Evolutionary conservation across 2,329 filamentous ascomycete species (phyloP), one percentile per base, ranked within the genome.

Genomic region (Geosmithia flava): DNA sequence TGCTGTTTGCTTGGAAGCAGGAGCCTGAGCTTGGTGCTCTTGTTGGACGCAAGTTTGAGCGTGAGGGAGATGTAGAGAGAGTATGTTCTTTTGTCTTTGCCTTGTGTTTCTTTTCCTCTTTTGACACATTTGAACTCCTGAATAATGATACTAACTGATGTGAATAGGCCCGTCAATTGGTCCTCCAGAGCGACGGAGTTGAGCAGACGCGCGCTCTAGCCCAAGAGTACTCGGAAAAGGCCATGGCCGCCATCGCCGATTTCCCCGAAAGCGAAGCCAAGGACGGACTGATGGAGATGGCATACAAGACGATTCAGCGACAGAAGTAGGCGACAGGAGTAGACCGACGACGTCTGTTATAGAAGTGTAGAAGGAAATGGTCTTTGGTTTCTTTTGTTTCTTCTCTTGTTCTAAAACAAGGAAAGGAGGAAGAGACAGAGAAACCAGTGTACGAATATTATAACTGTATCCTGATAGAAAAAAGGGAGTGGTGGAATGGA

Each of bases 211-310:
- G 89, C 56, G 87, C 84, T 7, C 73, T 98, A 29, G 93, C 93
- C 1, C 84, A 95, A 62, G 86, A 94, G 58, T 98, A 95, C 63
- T 83, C 85, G 40, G 84, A 93, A 60, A 87, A 87, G 60, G 93
- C 93, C 27, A 85, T 95, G 51, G 76, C 80, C 5, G 87, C 90
- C n/a, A 86, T 98, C 58, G 75, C 77, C 53, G 69, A 71, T 44
- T 95, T 98, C 65, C 93, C 93, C 7, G 83, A 90, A n/a, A 91
- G 89, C 62, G 91, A 97, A 54, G 93, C 93, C 50, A 97, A 95
- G 70, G 78, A 85, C 29, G 91, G 91, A 0, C 72, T 98, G 41
- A 72, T 95, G 44, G 88, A 96, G 59, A 96, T 97, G 87, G 94
- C 89, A 55, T 78, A 83, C 57, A 96, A 95, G 71, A 89, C 90